phyloP scores from a whole-genome alignment of 176 grass and related monocot species.

The Cenchrus purpureus region DNA sequence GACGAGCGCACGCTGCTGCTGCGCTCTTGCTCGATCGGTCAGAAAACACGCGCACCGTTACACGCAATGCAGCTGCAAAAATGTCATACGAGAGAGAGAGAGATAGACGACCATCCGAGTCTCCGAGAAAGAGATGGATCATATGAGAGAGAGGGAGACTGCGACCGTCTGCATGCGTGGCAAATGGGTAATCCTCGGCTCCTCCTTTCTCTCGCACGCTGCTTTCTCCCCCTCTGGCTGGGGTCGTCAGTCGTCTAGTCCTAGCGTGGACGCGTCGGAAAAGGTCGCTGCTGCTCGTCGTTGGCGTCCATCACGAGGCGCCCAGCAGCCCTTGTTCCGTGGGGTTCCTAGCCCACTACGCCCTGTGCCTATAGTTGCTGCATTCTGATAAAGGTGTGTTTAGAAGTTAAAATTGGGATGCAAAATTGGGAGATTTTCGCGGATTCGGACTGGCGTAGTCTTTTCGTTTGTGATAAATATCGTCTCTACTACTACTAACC shows the following conservation, averaged over 20 bases:
- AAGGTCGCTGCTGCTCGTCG: neutral
- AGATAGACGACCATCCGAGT: neutral
- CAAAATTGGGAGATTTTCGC: too few species aligned
- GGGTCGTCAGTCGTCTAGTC: neutral
- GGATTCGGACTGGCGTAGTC: too few species aligned
- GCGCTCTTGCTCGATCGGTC: slow-evolving; percentile 45
- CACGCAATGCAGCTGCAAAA: neutral
- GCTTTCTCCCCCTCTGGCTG: neutral
- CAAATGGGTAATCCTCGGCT: neutral
- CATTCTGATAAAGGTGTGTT: too few species aligned
- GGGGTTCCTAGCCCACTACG: slow-evolving; percentile 15
- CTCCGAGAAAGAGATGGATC: neutral
- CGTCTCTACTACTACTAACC: too few species aligned
- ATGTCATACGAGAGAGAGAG: neutral
- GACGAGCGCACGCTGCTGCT: slow-evolving; percentile 46
- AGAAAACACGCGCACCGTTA: slow-evolving; percentile 32
- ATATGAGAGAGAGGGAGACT: neutral
- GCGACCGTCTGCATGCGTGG: neutral
- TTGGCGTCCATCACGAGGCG: slow-evolving; percentile 21
- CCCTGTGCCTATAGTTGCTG: neutral
- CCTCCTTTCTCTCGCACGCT: neutral
- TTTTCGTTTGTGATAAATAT: too few species aligned
- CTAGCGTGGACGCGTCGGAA: neutral
- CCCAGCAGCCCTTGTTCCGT: neutral
- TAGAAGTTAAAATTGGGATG: too few species aligned